Conservation (phyloP, 495 filamentous ascomycete genomes). For the Penicillium manginii region DNA sequence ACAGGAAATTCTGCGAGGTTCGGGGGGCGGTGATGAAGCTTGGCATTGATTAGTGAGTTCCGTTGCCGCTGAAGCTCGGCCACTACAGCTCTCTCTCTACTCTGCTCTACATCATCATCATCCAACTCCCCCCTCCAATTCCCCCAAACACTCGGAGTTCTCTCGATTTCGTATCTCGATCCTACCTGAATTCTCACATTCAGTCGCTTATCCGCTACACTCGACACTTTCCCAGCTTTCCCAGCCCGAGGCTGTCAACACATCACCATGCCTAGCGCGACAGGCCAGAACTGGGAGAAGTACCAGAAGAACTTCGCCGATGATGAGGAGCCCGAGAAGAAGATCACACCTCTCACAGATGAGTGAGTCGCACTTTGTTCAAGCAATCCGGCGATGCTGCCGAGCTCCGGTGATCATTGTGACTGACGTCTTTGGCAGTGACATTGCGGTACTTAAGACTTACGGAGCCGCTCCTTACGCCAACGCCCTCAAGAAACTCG, state of each 20-base stretch:
- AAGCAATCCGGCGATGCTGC: constrained; percentile 3
- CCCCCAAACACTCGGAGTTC: constrained; percentile 13
- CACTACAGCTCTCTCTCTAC: constrained; percentile 24
- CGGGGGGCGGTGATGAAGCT: constrained; percentile 60
- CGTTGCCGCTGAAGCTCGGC: constrained; percentile 22
- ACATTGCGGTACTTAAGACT: constrained; percentile 98
- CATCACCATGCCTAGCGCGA: constrained; percentile 82
- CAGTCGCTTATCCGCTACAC: background rate
- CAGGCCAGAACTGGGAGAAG: constrained; percentile 95
- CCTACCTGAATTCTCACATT: constrained; percentile 1
- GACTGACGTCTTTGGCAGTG: constrained; percentile 58
- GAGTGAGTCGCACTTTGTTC: constrained; percentile 65
- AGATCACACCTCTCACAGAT: constrained; percentile 94
- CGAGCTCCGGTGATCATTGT: constrained; percentile 19
- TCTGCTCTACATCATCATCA: constrained; percentile 33
- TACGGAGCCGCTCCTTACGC: constrained; percentile 98
- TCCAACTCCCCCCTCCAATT: constrained; percentile 15
- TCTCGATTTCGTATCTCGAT: constrained; percentile 9
- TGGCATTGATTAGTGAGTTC: constrained; percentile 49
- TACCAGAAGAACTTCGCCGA: constrained; percentile 95
- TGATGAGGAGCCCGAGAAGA: constrained; percentile 98
- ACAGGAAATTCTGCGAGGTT: constrained; percentile 54
- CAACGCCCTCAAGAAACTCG: constrained; percentile 87
- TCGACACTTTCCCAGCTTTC: constrained; percentile 16
- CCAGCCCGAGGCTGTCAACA: constrained; percentile 37